A percentile compares a stretch with the other conserved stretches of the same genome.
Conservation (phyloP, 2,329 filamentous ascomycete species). For the Neophaeococcomyces mojaviensis region DNA sequence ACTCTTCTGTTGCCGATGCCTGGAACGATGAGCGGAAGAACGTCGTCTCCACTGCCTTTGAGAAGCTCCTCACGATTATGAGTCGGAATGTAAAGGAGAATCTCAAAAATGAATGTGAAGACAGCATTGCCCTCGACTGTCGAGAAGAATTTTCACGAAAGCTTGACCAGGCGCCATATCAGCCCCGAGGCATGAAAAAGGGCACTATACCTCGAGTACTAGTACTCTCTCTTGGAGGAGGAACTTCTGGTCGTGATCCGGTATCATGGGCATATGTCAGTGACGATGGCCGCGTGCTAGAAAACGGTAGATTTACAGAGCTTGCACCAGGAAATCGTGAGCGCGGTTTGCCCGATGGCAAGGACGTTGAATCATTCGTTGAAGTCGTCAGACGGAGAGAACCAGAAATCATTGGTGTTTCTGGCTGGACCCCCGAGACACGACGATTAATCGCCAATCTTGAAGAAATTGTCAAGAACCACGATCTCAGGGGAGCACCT, state of each 20-base stretch:
- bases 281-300: slow-evolving; percentile 80
- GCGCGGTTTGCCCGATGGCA: slow-evolving; percentile 58
- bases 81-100: slow-evolving; percentile 91
- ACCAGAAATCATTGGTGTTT: slow-evolving; percentile 84
- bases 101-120: slow-evolving; percentile 86
- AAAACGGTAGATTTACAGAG: slow-evolving; percentile 80
- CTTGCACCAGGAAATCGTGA: slow-evolving; percentile 60
- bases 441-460: slow-evolving; percentile 75
- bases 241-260: slow-evolving; percentile 65
- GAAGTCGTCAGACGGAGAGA: slow-evolving; percentile 71
- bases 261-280: slow-evolving; percentile 89
- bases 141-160: slow-evolving; percentile 83
- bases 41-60: slow-evolving; percentile 71
- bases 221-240: slow-evolving; percentile 77
- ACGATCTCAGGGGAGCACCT: slow-evolving; percentile 69
- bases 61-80: slow-evolving; percentile 75
- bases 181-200: slow-evolving; percentile 83
- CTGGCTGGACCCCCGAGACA: slow-evolving; percentile 81
- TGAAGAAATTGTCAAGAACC: slow-evolving; percentile 67
- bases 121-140: slow-evolving; percentile 78
- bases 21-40: slow-evolving; percentile 88
- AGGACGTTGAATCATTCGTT: slow-evolving; percentile 62
- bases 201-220: slow-evolving; percentile 84
- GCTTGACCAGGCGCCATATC: slow-evolving; percentile 91
- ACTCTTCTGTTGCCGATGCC: slow-evolving; percentile 85